Conservation (phyloP, 1,284 basidiomycete genomes). For the Mycena sp. region DNA sequence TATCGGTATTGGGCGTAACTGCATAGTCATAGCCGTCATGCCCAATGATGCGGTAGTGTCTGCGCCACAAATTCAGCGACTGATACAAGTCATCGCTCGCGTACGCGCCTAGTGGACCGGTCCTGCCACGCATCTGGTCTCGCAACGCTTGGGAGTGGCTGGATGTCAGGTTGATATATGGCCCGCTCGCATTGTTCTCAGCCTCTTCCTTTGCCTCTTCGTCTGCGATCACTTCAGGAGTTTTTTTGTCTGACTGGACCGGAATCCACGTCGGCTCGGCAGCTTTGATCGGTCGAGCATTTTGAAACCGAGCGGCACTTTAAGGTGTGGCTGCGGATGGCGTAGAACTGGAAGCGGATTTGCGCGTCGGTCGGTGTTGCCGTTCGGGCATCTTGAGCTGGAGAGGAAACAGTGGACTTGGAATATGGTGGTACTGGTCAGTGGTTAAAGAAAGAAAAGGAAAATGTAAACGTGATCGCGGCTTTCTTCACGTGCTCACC, state of each 20-base stretch:
- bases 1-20: slow-evolving; percentile 2
- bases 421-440: too few relatives aligned
- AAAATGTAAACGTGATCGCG: too few relatives aligned
- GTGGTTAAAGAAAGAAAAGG: too few relatives aligned
- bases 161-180: not conserved
- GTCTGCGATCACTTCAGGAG: not conserved
- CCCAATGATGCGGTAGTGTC: slow-evolving; percentile 11
- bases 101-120: not conserved
- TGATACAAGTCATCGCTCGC: not conserved
- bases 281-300: slow-evolving; percentile 7
- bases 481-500: too few relatives aligned
- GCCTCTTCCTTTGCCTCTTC: slow-evolving; percentile 8
- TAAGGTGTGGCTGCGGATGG: not conserved
- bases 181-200: not conserved
- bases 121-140: slow-evolving; percentile 12
- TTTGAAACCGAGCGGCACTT: not conserved
- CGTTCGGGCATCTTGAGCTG: not conserved
- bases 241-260: slow-evolving; percentile 7
- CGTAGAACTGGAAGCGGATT: slow-evolving; percentile 5
- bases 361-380: slow-evolving; percentile 1
- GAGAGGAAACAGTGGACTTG: not conserved
- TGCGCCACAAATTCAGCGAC: not conserved
- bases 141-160: slow-evolving; percentile 3
- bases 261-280: slow-evolving; percentile 10
- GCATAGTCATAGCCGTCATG: slow-evolving; percentile 15